Percentiles rank a stretch among this genome's conserved stretches.
Conservation (phyloP, 1,139 yeast species). For the Debaryomycetaceae sp. region DNA sequence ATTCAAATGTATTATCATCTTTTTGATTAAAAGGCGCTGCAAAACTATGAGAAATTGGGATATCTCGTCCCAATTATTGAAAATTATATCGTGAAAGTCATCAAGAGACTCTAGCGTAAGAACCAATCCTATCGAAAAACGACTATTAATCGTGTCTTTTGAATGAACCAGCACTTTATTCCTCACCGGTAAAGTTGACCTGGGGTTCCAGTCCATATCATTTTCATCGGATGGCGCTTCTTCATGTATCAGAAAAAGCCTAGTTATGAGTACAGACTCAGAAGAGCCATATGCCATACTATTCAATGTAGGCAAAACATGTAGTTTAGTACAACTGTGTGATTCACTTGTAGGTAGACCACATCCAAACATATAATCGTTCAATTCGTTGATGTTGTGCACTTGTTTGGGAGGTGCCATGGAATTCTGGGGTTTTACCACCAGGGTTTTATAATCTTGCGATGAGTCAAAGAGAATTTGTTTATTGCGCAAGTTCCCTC, state of each 20-base stretch:
- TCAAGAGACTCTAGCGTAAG: constrained; percentile 39
- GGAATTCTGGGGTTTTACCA: background rate
- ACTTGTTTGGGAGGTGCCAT: constrained; percentile 17
- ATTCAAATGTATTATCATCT: constrained; percentile 25
- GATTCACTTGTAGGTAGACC: constrained; percentile 51
- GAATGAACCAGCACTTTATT: constrained; percentile 10
- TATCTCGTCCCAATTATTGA: constrained; percentile 50
- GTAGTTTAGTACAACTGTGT: constrained; percentile 45
- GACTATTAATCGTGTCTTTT: constrained; percentile 24
- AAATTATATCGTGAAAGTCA: constrained; percentile 37
- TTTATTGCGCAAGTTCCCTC: constrained; percentile 45
- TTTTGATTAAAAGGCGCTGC: constrained; percentile 37
- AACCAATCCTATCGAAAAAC: constrained; percentile 48
- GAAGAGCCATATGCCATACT: constrained; percentile 24
- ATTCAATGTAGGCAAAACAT: constrained; percentile 42
- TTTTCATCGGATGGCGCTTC: constrained; percentile 10
- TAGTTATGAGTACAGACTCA: constrained; percentile 41
- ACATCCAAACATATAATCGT: constrained; percentile 55
- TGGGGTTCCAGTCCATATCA: constrained; percentile 27
- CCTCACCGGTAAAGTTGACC: constrained; percentile 29
- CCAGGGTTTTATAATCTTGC: constrained; percentile 9
- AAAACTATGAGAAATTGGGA: constrained; percentile 36
- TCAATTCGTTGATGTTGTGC: constrained; percentile 43
- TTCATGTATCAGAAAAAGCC: constrained; percentile 43
- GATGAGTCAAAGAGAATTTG: constrained; percentile 49